Conservation (phyloP, 495 filamentous ascomycete genomes). For the Penicillium argentinense region DNA sequence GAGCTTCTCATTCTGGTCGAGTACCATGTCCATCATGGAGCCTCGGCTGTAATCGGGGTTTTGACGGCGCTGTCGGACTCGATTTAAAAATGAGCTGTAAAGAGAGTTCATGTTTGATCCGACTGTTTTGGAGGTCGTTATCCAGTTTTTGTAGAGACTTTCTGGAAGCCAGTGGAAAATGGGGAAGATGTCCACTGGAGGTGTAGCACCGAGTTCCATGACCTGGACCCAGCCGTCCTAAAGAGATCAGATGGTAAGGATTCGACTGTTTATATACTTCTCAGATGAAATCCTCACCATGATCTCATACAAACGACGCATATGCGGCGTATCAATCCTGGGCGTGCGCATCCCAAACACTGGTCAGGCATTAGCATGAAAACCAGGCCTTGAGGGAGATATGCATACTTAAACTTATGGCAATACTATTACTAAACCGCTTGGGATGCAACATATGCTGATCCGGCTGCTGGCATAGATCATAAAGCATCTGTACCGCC, state of each 20-base stretch:
- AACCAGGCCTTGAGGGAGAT: neutral
- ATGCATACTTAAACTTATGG: slow-evolving; percentile 30
- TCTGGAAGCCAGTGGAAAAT: slow-evolving; percentile 44
- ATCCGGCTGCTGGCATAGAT: slow-evolving; percentile 37
- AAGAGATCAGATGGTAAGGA: neutral
- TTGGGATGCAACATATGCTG: slow-evolving; percentile 46
- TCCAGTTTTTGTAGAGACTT: slow-evolving; percentile 40
- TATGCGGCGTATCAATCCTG: slow-evolving; percentile 10
- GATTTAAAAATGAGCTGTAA: slow-evolving; percentile 25
- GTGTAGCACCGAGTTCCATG: slow-evolving; percentile 50
- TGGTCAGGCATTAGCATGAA: neutral
- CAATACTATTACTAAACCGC: slow-evolving; percentile 47
- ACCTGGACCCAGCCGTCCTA: slow-evolving; percentile 46
- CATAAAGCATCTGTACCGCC: slow-evolving; percentile 42
- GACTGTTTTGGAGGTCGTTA: slow-evolving; percentile 30
- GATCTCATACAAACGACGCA: slow-evolving; percentile 42
- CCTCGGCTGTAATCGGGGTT: slow-evolving; percentile 8
- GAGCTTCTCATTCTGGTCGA: slow-evolving; percentile 45
- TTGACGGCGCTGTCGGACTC: slow-evolving; percentile 12
- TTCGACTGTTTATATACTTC: neutral
- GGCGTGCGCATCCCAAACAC: slow-evolving; percentile 46
- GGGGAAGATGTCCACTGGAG: slow-evolving; percentile 51
- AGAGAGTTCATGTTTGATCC: slow-evolving; percentile 40
- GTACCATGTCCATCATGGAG: slow-evolving; percentile 43
- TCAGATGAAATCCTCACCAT: slow-evolving; percentile 16